Percentiles rank a stretch among this genome's conserved stretches.
Evolutionary conservation across 179 eudicot genomes (phyloP).

Genomic region (Camellia oleifera): DNA sequence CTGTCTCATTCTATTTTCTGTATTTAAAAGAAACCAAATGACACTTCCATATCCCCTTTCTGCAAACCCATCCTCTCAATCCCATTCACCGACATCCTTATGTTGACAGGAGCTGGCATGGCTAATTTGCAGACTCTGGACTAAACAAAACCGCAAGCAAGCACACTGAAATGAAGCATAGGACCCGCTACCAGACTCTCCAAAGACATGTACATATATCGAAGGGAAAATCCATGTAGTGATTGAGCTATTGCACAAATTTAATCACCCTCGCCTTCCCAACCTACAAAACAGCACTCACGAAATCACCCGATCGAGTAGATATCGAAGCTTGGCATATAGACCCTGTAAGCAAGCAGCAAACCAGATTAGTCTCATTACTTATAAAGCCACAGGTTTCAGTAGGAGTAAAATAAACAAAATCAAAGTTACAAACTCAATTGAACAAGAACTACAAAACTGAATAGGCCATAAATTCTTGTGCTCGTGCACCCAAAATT

Average conservation of each 20-base stretch:
- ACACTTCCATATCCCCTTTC: background rate
- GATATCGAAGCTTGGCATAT: slow-evolving; percentile 23
- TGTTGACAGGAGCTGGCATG: slow-evolving; percentile 19
- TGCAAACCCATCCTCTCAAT: slow-evolving; percentile 13
- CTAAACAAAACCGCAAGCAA: slow-evolving; percentile 38
- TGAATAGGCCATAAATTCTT: background rate
- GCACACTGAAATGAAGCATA: slow-evolving; percentile 40
- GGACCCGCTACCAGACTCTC: slow-evolving; percentile 25
- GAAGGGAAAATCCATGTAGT: slow-evolving; percentile 20
- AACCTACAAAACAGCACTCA: slow-evolving; percentile 30
- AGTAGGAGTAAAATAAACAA: background rate
- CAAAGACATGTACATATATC: slow-evolving; percentile 20
- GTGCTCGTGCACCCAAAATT: background rate
- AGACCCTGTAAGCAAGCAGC: slow-evolving; percentile 30
- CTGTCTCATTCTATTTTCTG: background rate
- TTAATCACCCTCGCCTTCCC: slow-evolving; percentile 10
- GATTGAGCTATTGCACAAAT: slow-evolving; percentile 29
- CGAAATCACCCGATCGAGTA: slow-evolving; percentile 17
- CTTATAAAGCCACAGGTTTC: background rate
- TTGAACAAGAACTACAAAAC: background rate
- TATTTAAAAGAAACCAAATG: background rate
- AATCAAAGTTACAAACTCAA: background rate
- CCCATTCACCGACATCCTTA: slow-evolving; percentile 25
- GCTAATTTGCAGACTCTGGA: slow-evolving; percentile 12
- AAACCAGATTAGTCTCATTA: background rate